Base-by-base conservation (phyloP, 257 asterid genomes). In the Euphrasia confusa region DNA sequence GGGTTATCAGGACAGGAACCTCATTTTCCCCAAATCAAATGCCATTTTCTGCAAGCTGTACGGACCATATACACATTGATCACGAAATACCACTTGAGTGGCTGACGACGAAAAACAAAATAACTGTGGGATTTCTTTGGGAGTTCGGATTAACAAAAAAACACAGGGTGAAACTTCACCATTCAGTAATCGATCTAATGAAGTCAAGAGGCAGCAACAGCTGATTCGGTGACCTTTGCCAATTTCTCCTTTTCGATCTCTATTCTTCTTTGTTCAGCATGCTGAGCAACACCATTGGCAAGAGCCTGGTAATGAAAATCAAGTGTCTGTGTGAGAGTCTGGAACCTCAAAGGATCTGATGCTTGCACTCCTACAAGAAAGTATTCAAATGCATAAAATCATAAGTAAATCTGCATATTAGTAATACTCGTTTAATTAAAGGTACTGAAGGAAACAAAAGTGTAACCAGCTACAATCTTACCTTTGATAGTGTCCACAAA, bases 221-320 rank as follows among this genome's bases (percentile, higher is more conserved):
- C 76, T 30, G 80, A 79, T 33, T 79, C 76, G 10, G 95, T 32
- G 35, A 84, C 80, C 77, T 92, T 89, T 69, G 80, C 84, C 74
- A 87, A 0, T 67, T 76, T 88, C 71, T 83, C 89, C 73, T 84
- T 92, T 79, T 89, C 97, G 17, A 93, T 87, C 53, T 83, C 97
- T 17, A 62, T 75, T 80, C 88, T 78, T 75, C 96, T 83, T 68
- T 64, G 81, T 65, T 82, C 96, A 39, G 99, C 95, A 66, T 93
- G 99, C 87, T 85, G 95, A 35, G 97, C 99, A 73, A 93, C 82
- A 5, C 97, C 92, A 66, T 84, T 83, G 35, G 97, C 97, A 48
- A 89, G 80, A 11, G 97, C 96, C 72, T 87, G 97, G 53, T 83
- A 90, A 67, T 65, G 94, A 68, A 85, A 81, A 75, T 89, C 99